A percentile compares a stretch with the other conserved stretches of the same genome.
phyloP scores from a whole-genome alignment of 768 basidiomycete species.

The Leucogyrophana mollusca region DNA sequence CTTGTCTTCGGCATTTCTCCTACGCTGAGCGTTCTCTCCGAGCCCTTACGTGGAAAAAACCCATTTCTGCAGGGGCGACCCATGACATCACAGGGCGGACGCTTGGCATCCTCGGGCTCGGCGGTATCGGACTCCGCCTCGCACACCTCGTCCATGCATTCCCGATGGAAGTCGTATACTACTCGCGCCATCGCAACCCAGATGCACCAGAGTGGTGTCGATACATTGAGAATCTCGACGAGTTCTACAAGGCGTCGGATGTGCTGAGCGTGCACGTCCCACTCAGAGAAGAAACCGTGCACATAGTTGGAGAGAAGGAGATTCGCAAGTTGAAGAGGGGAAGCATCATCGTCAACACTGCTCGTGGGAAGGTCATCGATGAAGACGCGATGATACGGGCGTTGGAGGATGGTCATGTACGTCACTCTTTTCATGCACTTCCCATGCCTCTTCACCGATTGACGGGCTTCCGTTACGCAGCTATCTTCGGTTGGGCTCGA shows the following conservation, averaged over 20 bases:
- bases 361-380: conserved; percentile 88
- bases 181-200: conserved; percentile 57
- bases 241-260: conserved; percentile 70
- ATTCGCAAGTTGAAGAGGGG: conserved; percentile 78
- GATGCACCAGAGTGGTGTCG: conserved; percentile 71
- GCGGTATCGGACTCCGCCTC: conserved; percentile 72
- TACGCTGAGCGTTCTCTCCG: conserved; percentile 54
- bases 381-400: conserved; percentile 85
- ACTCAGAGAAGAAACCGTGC: conserved; percentile 68
- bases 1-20: conserved; percentile 72
- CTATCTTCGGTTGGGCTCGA: conserved; percentile 81
- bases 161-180: conserved; percentile 88
- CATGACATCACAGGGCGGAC: conserved; percentile 71
- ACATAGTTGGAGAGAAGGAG: conserved; percentile 70
- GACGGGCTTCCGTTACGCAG: conserved; percentile 35
- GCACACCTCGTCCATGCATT: conserved; percentile 75
- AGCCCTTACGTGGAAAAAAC: conserved; percentile 59
- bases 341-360: conserved; percentile 81
- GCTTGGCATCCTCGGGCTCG: conserved; percentile 71
- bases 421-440: conserved; percentile 25
- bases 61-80: conserved; percentile 42
- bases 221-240: conserved; percentile 66
- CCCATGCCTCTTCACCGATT: background rate
- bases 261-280: conserved; percentile 88
- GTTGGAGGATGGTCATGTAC: conserved; percentile 82